Base-by-base conservation (phyloP, 2,329 filamentous ascomycete genomes). In the Ophiocordyceps camponoti-saundersi region DNA sequence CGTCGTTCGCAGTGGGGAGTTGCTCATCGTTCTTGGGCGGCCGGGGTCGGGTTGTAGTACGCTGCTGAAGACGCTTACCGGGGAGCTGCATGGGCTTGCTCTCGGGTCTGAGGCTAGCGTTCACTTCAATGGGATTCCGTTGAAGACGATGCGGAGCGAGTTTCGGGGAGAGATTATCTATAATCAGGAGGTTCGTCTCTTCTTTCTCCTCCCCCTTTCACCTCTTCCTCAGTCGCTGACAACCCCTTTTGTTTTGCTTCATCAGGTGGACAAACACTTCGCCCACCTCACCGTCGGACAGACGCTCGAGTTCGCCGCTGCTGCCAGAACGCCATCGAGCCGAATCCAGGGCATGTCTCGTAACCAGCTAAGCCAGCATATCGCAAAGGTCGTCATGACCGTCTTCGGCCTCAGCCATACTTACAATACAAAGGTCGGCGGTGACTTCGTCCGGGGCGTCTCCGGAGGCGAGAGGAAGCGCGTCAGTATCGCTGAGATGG, bases 401-500 rank as follows among this genome's bases (percentile, higher is more conserved):
- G 62, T 82, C 0, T 87, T 85, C 54, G 82, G 82, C 53, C 76
- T 88, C 29, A 76, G 75, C 34, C 82, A 88, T 55, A 84, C 81
- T 0, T 68, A 82, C 53, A 72, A 80, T 49, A 88, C 84, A 7
- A 82, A 80, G 54, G 80, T 89, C 13, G 85, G 85, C 8, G 79
- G 86, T 49, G 81, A 86, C 53, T 77, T 82, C 42, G 71, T 88
- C 12, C 77, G 82, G 1, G 85, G 85, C 44, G 74, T 85, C 0
- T 80, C 74, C 8, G 82, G 81, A 23, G 81, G 82, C 36, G 81
- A 85, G 59, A 70, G 80, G 48, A 89, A 92, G 65, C 79, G 87
- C 59, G 85, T 93, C 6, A 84, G 79, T 42, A 87, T 92, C 50
- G 84, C 82, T 1, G 85, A 92, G 61, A 85, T 85, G 53, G 73